Evolutionary conservation across 1,284 basidiomycete genomes (phyloP), one percentile per base, ranked within the genome.

Genomic region (Cutaneotrichosporon daszewskae): DNA sequence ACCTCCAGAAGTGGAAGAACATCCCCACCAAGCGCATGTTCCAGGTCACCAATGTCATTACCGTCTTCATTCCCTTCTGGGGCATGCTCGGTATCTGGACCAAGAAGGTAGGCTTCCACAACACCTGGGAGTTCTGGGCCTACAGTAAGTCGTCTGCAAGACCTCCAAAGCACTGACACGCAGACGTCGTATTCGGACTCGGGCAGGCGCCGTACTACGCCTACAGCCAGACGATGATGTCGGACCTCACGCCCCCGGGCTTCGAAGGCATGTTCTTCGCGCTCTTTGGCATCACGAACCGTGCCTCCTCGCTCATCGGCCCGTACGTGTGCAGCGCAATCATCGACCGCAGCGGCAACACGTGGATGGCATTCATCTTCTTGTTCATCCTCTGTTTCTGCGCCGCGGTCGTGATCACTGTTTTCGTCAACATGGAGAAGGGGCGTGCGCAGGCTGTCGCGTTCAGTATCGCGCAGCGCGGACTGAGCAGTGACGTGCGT

Each of bases 1-100:
- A 83, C 56, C 79, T 89, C 43, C 87, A 91, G 68, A 76, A 73
- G 43, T 78, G 82, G 49, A 85, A 77, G 75, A 82, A 83, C 66
- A 79, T 90, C 22, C 57, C 54, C 5, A 56, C 64, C 14, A 64
- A 53, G 41, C 53, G 62, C 33, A 56, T 58, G 83, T 87, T 89
- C 58, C 45, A 44, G 16, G 77, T 85, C 1, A 87, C 85, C 6
- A 85, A 85, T 57, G 75, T 84, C 2, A 79, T 84, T 10, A 85
- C 84, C 4, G 76, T 87, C 32, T 38, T 87, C 23, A 85, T 89
- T 37, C 84, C 85, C 0, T 72, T 86, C 3, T 89, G 87, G 87
- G 87, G 87, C 22, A 83, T 87, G 82, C 75, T 88, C 36, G 87
- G 87, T 1, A 80, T 88, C 37, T 87, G 84, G 82, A 87, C 85